These are phyloP conservation scores for Plasmodium falciparum DNA, from an alignment of 169 alveolate genomes.

Conservation along the genomic window DNA sequence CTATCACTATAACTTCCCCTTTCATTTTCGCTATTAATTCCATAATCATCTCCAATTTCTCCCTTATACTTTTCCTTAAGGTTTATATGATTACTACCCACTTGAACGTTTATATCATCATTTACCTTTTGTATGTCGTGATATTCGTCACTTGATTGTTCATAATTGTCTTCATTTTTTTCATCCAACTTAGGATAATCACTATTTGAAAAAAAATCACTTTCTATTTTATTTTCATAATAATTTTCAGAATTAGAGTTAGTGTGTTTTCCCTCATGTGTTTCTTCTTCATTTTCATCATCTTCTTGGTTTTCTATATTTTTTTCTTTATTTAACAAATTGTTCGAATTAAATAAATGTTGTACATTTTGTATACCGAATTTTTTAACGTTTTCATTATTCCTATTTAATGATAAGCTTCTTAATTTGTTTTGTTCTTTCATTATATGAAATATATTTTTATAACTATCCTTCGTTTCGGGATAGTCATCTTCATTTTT, in stretches of 20 bases:
- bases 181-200: background rate
- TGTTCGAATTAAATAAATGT: background rate
- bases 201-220: background rate
- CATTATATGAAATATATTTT: background rate
- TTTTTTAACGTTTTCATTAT: background rate
- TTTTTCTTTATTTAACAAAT: background rate
- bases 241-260: background rate
- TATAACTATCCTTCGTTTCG: background rate
- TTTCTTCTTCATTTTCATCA: background rate
- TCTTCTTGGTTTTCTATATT: background rate
- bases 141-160: background rate
- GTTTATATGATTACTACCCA: background rate
- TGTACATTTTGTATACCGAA: background rate
- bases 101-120: background rate
- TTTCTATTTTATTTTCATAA: background rate
- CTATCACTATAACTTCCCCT: background rate
- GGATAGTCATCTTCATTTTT: background rate
- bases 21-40: background rate
- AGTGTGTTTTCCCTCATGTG: background rate
- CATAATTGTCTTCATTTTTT: background rate
- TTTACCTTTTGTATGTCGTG: background rate
- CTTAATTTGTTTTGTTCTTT: background rate
- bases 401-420: background rate
- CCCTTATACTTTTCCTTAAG: background rate
- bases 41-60: background rate